phyloP scores from a whole-genome alignment of 2,329 filamentous ascomycete genomes.

The Sphaceloma murrayae region DNA sequence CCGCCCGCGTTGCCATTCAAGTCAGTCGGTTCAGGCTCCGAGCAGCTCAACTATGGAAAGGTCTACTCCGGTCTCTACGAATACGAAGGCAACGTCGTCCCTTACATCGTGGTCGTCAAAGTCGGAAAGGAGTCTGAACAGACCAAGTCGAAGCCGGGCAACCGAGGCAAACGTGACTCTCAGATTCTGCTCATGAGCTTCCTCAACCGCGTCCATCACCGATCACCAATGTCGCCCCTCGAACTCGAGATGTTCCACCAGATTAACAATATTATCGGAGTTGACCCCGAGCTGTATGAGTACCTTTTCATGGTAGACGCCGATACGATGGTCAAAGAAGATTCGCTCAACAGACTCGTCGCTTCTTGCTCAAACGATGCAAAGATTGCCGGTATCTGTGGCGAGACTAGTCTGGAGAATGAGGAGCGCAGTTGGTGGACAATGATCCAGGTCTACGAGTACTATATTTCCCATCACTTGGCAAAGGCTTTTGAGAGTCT shows the following conservation, averaged over 20 bases:
- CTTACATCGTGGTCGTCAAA: constrained; percentile 92
- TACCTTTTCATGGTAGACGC: constrained; percentile 97
- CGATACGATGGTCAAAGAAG: constrained; percentile 86
- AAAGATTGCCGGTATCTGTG: constrained; percentile 95
- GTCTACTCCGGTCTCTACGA: constrained; percentile 98
- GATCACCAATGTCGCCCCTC: constrained; percentile 85
- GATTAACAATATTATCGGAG: constrained; percentile 97
- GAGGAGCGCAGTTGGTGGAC: constrained; percentile 96
- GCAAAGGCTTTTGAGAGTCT: constrained; percentile 96
- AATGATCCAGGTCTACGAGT: constrained; percentile 99
- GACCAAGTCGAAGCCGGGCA: constrained; percentile 81
- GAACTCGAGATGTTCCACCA: constrained; percentile 98
- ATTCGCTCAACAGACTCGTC: constrained; percentile 85
- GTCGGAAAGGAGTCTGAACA: constrained; percentile 96
- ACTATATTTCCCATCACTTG: constrained; percentile 96
- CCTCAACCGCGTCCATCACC: constrained; percentile 93
- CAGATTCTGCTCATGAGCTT: constrained; percentile 95
- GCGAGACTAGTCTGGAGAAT: constrained; percentile 92
- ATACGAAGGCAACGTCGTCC: constrained; percentile 93
- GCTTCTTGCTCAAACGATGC: constrained; percentile 87
- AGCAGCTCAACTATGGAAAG: constrained; percentile 96
- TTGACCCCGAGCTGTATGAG: constrained; percentile 94
- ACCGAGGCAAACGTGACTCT: constrained; percentile 96
- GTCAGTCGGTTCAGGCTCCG: constrained; percentile 76
- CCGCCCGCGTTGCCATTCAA: constrained; percentile 91